A percentile compares a stretch with the other conserved stretches of the same genome.
phyloP scores from a whole-genome alignment of 2,329 filamentous ascomycete genomes.

The Epichloe glyceriae region DNA sequence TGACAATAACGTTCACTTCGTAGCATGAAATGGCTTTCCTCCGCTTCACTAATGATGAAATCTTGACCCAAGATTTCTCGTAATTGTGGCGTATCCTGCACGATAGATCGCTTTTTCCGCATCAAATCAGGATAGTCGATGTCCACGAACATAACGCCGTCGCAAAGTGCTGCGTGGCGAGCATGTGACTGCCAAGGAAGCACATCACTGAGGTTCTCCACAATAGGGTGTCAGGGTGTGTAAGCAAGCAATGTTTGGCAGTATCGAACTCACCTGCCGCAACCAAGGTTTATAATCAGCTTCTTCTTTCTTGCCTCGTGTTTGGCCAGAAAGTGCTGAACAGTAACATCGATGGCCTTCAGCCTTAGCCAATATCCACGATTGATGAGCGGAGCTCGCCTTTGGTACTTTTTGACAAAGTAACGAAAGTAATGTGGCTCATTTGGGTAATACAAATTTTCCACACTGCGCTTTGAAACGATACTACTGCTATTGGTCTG shows the following conservation, averaged over 20 bases:
- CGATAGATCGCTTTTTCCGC: slow-evolving; percentile 54
- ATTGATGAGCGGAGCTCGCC: slow-evolving; percentile 80
- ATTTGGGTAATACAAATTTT: slow-evolving; percentile 65
- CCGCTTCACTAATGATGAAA: slow-evolving; percentile 21
- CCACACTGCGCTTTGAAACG: slow-evolving; percentile 85
- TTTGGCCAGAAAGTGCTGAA: slow-evolving; percentile 57
- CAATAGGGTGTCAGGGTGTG: background rate
- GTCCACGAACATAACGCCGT: slow-evolving; percentile 59
- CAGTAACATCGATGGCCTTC: slow-evolving; percentile 63
- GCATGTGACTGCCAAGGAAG: slow-evolving; percentile 72
- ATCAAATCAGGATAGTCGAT: slow-evolving; percentile 78
- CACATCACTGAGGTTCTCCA: slow-evolving; percentile 50
- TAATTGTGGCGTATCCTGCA: slow-evolving; percentile 50
- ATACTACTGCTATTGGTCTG: slow-evolving; percentile 87
- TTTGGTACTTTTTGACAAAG: slow-evolving; percentile 74
- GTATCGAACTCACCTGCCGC: slow-evolving; percentile 62
- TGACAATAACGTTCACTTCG: slow-evolving; percentile 61
- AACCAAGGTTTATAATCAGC: slow-evolving; percentile 72
- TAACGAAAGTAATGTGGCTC: slow-evolving; percentile 77
- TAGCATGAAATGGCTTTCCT: slow-evolving; percentile 39
- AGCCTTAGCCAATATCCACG: slow-evolving; percentile 80
- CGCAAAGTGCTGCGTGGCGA: slow-evolving; percentile 46
- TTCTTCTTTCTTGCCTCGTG: slow-evolving; percentile 42
- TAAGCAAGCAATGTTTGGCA: background rate
- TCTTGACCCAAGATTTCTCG: slow-evolving; percentile 20